Evolutionary conservation across 345 rosid genomes (phyloP).

Genomic region (Populus pruinosa): DNA sequence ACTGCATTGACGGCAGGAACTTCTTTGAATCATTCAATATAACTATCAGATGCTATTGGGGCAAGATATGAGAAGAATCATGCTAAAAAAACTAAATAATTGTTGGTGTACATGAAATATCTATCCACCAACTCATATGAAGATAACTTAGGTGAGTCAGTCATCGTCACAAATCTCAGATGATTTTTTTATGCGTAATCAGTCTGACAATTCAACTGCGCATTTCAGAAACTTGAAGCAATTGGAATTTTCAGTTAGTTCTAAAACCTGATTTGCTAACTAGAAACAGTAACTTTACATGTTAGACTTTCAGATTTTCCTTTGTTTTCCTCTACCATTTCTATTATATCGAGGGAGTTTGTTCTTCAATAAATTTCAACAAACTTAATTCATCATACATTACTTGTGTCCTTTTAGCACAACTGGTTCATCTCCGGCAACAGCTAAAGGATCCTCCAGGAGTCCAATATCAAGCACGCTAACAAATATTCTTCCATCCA

Average conservation of each 20-base stretch:
- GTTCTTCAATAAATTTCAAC: slow-evolving; percentile 12
- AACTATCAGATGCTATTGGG: not conserved
- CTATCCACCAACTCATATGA: not conserved
- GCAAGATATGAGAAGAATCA: not conserved
- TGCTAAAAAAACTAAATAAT: not conserved
- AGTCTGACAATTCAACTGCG: not conserved
- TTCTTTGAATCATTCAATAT: not conserved
- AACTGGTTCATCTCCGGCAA: slow-evolving; percentile 25
- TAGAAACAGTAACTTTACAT: not conserved
- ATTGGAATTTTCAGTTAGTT: not conserved
- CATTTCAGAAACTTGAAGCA: not conserved
- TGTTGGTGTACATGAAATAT: not conserved
- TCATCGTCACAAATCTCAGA: not conserved
- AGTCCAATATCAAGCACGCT: slow-evolving; percentile 23
- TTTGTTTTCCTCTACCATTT: not conserved
- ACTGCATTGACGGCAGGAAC: slow-evolving; percentile 24
- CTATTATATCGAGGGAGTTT: not conserved
- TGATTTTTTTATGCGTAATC: not conserved
- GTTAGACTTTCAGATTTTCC: not conserved
- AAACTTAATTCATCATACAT: slow-evolving; percentile 37
- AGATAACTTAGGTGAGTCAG: not conserved
- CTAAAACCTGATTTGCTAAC: not conserved
- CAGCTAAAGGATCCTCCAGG: slow-evolving; percentile 30
- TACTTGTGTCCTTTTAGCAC: slow-evolving; percentile 57
- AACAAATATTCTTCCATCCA: slow-evolving; percentile 47